Conservation (phyloP, 2,329 filamentous ascomycete genomes). For the Paecilomyces dactylethromorphus region DNA sequence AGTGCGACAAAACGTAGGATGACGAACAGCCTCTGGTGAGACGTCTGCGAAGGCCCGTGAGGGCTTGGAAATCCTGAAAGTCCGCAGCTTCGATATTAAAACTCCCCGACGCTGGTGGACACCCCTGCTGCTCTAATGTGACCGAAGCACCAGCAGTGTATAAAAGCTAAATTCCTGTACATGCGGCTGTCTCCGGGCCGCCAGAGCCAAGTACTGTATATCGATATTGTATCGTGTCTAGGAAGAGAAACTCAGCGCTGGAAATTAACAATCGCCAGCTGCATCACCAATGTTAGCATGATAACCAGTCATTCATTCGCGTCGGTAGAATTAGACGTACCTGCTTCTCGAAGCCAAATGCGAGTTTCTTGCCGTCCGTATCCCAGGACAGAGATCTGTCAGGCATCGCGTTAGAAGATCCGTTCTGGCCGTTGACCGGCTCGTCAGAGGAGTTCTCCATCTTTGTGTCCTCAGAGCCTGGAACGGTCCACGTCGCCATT, state of each 20-base stretch:
- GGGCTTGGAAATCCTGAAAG: not conserved
- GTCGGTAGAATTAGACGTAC: conserved; percentile 23
- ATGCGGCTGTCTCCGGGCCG: not conserved
- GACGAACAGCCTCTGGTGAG: not conserved
- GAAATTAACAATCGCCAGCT: conserved; percentile 33
- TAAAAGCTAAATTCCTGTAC: not conserved
- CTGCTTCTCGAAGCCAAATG: conserved; percentile 44
- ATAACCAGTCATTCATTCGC: not conserved
- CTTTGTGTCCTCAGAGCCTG: conserved; percentile 23
- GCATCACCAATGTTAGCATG: conserved; percentile 1
- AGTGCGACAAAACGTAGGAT: not conserved
- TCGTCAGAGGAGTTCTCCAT: conserved; percentile 25
- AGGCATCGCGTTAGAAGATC: conserved; percentile 15
- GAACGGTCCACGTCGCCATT: conserved; percentile 34
- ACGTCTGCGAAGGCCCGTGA: not conserved
- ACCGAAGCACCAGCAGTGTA: not conserved
- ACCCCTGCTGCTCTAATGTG: not conserved
- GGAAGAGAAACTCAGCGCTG: conserved; percentile 1
- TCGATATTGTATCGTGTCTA: not conserved
- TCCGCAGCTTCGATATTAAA: not conserved
- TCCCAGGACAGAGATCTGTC: conserved; percentile 46
- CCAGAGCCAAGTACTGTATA: not conserved
- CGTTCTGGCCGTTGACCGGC: conserved; percentile 30
- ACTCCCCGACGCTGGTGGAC: not conserved
- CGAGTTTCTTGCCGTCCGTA: conserved; percentile 47